Evolutionary conservation across 345 rosid species (phyloP), one percentile per base, ranked within the genome.

Genomic region (Eucalyptus camaldulensis): DNA sequence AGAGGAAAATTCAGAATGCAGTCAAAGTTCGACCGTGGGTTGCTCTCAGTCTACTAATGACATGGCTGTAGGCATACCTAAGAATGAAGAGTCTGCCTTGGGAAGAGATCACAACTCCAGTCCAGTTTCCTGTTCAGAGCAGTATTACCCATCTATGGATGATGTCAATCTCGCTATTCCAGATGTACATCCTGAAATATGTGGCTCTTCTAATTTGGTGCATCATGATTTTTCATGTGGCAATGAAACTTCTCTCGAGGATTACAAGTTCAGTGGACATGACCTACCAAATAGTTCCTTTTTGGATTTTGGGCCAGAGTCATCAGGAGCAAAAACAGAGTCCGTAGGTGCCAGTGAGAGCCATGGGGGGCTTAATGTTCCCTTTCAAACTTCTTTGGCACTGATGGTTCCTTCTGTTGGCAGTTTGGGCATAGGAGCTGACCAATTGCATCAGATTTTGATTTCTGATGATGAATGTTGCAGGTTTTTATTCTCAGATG

Each of bases 381-480:
- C 95, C 89, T 94, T 88, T 92, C 95, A 93, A 93, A 88, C 90
- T 88, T 92, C 95, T 44, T 83, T 90, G 90, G 94, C 90, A 89
- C 90, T 89, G 37, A 91, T 87, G 88, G 91, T 90, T 92, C 92
- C 94, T 92, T 88, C 94, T 90, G 62, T 91, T 80, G 92, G 93
- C 87, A 92, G 92, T 91, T 89, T 92, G 80, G 92, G 88, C 56
- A 89, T 88, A 44, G 89, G 89, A 87, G 88, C 94, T 65, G 89
- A 91, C 50, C 93, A 90, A 88, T 91, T 92, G 89, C 95, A 95
- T 86, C 93, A 93, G 51, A 90, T 95, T 86, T 91, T 96, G 92
- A 92, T 96, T 91, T 91, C 99, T 27, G 99, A 98, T 90, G 99
- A 96, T 89, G 99, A 97, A 91, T 97, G 97, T 89, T 97, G 98